These are phyloP conservation scores for Xylaria bambusicola DNA, from an alignment of 495 filamentous ascomycete species.

Conservation along the genomic window DNA sequence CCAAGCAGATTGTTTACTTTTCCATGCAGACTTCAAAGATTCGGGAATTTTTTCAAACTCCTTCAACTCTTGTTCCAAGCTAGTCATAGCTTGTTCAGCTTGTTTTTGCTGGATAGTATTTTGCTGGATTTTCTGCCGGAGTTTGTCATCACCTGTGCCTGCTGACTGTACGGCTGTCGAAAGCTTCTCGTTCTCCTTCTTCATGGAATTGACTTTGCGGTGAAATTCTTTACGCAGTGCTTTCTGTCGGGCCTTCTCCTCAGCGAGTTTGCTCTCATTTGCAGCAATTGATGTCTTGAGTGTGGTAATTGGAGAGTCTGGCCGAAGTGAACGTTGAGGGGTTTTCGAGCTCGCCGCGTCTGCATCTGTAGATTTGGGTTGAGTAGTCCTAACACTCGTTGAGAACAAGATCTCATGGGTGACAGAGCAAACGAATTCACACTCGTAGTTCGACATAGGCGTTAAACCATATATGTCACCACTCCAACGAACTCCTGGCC, in stretches of 20 bases:
- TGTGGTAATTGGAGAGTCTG: constrained; percentile 86
- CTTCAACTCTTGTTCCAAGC: constrained; percentile 65
- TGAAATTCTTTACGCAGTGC: constrained; percentile 79
- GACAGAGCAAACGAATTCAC: constrained; percentile 76
- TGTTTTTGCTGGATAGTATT: constrained; percentile 76
- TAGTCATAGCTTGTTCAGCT: constrained; percentile 71
- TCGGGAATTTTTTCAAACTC: constrained; percentile 68
- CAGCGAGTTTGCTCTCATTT: constrained; percentile 74
- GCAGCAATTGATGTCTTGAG: constrained; percentile 83
- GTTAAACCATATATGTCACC: constrained; percentile 90
- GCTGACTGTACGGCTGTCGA: constrained; percentile 66
- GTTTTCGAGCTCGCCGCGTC: constrained; percentile 47
- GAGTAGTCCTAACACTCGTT: constrained; percentile 77
- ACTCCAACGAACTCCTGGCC: constrained; percentile 59
- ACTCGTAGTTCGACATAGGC: constrained; percentile 80
- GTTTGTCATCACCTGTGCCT: constrained; percentile 78
- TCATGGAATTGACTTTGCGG: constrained; percentile 63
- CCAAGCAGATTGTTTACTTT: constrained; percentile 61
- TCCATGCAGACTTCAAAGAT: constrained; percentile 62
- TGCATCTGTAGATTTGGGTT: constrained; percentile 65
- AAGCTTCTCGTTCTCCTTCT: constrained; percentile 79
- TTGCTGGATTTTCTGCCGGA: constrained; percentile 74
- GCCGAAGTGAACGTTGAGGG: constrained; percentile 63
- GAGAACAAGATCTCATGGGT: constrained; percentile 74
- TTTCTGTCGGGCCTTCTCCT: constrained; percentile 74